Base-by-base conservation (phyloP, 1,139 yeast genomes). In the Yamadazyma sp. region DNA sequence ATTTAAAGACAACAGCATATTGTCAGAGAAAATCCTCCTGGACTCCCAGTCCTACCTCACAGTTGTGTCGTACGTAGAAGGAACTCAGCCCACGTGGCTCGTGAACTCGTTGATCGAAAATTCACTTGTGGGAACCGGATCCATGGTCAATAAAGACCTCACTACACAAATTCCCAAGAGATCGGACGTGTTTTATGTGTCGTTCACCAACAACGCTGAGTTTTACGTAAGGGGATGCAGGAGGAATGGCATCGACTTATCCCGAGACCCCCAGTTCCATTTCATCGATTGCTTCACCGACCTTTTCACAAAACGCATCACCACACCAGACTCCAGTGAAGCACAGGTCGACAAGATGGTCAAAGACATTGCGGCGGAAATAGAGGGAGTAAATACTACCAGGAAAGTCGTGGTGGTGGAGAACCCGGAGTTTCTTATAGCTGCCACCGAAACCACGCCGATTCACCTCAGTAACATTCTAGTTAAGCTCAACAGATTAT, bases 21-120 rank as follows among this genome's bases (percentile, higher is more conserved):
- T 81, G 43, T 56, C 60, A 17, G 61, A 46, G 40, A 45, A 35
- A 28, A 41, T 52, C 39, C 50, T 54, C 51, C 58, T 44, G 28
- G 60, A 58, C 1, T 22, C 34, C 2, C 12, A 40, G 2, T 56
- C 64, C 3, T 48, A 51, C 33, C 51, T 80, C 28, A 65, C 77
- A 1, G 52, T 78, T 1, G 61, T 85, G 2, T 70, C 86, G 0
- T 75, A 82, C 44, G 65, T 71, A 1, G 77, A 74, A 43, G 84
- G 86, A 0, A 82, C 88, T 0, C 70, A 79, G 14, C 82, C 94
- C 1, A 56, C 76, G 4, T 86, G 95, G 95, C 62, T 86, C 24
- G 54, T 77, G 6, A 73, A 65, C 29, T 64, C 76, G 2, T 50
- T 78, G 24, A 56, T 76, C 8, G 80, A 76, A 48, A 71, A 64